phyloP scores from a whole-genome alignment of 176 grass and related monocot genomes.

The Carex myosuroides region DNA sequence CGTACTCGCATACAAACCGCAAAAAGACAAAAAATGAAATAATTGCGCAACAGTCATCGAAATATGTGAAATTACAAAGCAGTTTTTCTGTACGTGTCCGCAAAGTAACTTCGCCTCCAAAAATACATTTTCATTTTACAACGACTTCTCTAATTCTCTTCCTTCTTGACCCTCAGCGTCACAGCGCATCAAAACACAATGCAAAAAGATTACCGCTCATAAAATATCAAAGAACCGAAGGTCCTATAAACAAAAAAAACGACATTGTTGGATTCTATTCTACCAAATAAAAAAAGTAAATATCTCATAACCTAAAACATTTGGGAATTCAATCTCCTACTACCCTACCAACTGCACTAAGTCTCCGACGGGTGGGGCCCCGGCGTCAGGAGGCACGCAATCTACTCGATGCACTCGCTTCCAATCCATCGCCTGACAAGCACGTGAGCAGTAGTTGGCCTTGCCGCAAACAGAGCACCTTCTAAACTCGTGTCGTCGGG shows the following conservation, averaged over 20 bases:
- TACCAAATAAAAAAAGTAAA: background rate
- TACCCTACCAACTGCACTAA: background rate
- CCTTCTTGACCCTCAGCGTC: background rate
- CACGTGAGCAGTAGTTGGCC: slow-evolving; percentile 90
- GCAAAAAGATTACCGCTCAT: background rate
- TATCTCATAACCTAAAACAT: background rate
- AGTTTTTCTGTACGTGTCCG: background rate
- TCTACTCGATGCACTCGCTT: slow-evolving; percentile 49
- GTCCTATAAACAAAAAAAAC: background rate
- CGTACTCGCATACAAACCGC: slow-evolving; percentile 5
- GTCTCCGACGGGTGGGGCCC: slow-evolving; percentile 30
- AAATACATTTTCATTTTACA: background rate
- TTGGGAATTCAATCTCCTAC: background rate
- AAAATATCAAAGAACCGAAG: background rate
- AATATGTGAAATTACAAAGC: background rate
- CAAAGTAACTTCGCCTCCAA: background rate
- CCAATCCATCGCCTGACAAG: slow-evolving; percentile 87
- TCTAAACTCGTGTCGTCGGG: slow-evolving; percentile 81
- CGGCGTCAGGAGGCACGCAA: slow-evolving; percentile 51
- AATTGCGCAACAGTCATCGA: background rate
- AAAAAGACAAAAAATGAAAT: background rate
- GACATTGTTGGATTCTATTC: background rate
- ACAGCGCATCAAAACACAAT: background rate
- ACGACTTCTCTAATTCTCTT: background rate
- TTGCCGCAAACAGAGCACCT: slow-evolving; percentile 79